A percentile compares a stretch with the other conserved stretches of the same genome.
These are phyloP conservation scores for Pichia manshurica DNA, from an alignment of 805 yeast genomes.

Conservation along the genomic window DNA sequence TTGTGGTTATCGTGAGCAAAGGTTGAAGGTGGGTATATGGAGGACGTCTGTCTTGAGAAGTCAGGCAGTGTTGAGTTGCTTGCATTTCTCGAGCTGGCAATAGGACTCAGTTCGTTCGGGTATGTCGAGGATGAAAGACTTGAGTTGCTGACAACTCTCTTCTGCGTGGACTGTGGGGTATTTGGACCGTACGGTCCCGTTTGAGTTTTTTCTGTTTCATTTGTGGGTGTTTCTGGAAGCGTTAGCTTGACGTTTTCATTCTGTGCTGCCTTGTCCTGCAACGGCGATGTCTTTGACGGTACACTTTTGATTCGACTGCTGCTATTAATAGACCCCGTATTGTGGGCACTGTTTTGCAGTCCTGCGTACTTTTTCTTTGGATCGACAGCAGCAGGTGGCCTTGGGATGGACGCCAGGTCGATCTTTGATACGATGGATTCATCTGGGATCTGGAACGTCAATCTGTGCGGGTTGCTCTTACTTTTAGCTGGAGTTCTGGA, in stretches of 20 bases:
- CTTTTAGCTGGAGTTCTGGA: neutral
- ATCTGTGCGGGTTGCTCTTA: neutral
- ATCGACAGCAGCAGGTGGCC: neutral
- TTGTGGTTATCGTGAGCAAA: neutral
- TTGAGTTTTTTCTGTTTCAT: neutral
- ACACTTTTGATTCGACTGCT: too few relatives aligned
- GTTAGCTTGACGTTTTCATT: too few relatives aligned
- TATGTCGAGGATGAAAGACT: constrained; percentile 11
- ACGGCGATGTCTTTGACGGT: too few relatives aligned
- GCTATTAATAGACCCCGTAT: too few relatives aligned
- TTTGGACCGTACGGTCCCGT: neutral
- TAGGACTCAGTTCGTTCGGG: neutral
- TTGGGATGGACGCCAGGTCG: constrained; percentile 1
- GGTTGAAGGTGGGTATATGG: constrained; percentile 11
- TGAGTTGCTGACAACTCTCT: constrained; percentile 1
- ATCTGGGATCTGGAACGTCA: constrained; percentile 9
- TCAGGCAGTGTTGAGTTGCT: constrained; percentile 9
- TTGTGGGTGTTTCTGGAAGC: too few relatives aligned
- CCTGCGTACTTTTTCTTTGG: neutral
- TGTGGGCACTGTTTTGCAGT: neutral
- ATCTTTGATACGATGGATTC: constrained; percentile 10
- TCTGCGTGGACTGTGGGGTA: too few relatives aligned
- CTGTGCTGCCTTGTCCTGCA: too few relatives aligned
- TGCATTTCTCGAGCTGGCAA: neutral
- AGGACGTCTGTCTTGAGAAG: constrained; percentile 7